Conservation (phyloP, 306 rosid species). For the Ormosia semicastrata region DNA sequence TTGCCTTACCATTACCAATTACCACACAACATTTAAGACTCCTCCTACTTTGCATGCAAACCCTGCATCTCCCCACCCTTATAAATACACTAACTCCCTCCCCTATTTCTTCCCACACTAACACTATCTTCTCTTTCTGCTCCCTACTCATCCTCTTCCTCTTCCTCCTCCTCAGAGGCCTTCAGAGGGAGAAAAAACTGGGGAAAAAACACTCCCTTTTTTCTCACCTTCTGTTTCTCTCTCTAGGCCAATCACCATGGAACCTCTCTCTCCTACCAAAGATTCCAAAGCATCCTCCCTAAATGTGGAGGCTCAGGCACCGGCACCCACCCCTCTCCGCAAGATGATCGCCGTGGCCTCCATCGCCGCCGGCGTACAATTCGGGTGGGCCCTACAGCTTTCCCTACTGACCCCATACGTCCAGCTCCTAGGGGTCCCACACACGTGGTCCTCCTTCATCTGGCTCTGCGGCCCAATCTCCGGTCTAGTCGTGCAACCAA, state of each 20-base stretch:
- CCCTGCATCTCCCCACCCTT: background rate
- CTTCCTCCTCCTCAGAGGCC: background rate
- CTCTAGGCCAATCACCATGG: background rate
- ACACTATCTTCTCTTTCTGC: background rate
- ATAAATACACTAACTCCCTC: background rate
- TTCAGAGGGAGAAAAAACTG: background rate
- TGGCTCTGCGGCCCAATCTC: constrained; percentile 85
- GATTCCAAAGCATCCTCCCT: background rate
- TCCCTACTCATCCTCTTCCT: background rate
- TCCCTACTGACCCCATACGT: constrained; percentile 70
- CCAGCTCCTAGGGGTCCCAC: constrained; percentile 68
- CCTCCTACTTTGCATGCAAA: too few relatives aligned
- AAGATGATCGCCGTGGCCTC: constrained; percentile 55
- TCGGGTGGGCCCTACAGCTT: constrained; percentile 85
- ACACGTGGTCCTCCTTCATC: constrained; percentile 63
- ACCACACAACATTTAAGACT: too few relatives aligned
- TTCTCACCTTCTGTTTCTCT: background rate
- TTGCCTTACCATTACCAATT: too few relatives aligned
- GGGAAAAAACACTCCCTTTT: background rate
- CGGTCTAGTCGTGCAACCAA: constrained; percentile 65
- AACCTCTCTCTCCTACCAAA: background rate
- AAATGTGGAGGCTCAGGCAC: background rate
- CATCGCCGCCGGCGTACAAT: constrained; percentile 71
- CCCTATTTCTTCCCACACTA: background rate
- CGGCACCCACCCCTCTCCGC: constrained; percentile 14